Evolutionary conservation across 2,329 filamentous ascomycete genomes (phyloP).

Genomic region (Grosmannia penicillata): DNA sequence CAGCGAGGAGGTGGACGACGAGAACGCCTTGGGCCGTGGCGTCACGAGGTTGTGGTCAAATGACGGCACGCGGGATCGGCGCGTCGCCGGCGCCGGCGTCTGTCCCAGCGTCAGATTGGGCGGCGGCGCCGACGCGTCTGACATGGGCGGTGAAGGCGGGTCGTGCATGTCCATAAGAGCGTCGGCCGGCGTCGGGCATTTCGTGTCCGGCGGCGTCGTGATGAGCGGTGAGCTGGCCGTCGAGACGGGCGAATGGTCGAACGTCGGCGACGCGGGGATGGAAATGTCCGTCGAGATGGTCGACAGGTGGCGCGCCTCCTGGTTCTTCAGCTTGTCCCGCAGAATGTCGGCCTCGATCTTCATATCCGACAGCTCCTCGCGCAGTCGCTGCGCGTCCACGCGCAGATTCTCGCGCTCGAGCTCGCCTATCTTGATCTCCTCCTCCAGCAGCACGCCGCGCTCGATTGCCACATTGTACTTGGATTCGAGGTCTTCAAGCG

Average conservation of each 20-base stretch:
- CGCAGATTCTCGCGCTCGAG: constrained; percentile 79
- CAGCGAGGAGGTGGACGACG: constrained; percentile 19
- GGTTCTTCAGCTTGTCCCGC: constrained; percentile 80
- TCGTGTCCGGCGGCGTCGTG: constrained; percentile 65
- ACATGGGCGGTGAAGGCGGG: constrained; percentile 87
- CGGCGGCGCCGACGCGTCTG: constrained; percentile 58
- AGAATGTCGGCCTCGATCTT: constrained; percentile 92
- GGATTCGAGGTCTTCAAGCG: constrained; percentile 88
- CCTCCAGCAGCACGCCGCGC: constrained; percentile 80
- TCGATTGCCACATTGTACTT: constrained; percentile 96
- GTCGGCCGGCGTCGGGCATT: constrained; percentile 42
- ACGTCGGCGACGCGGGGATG: constrained; percentile 53
- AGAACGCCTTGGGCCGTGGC: constrained; percentile 32
- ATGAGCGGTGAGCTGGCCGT: constrained; percentile 84
- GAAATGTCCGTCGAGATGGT: constrained; percentile 48
- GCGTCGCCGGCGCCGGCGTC: constrained; percentile 22
- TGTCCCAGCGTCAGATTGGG: constrained; percentile 31
- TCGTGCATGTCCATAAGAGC: constrained; percentile 55
- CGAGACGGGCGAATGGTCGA: constrained; percentile 65
- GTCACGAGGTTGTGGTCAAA: constrained; percentile 34
- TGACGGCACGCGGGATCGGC: constrained; percentile 39
- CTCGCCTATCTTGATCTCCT: constrained; percentile 82
- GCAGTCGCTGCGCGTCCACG: constrained; percentile 79
- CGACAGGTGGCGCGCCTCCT: constrained; percentile 42
- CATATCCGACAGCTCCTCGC: constrained; percentile 82